These are phyloP conservation scores for Grifola frondosa DNA, from an alignment of 1,284 basidiomycete genomes.

Conservation along the genomic window DNA sequence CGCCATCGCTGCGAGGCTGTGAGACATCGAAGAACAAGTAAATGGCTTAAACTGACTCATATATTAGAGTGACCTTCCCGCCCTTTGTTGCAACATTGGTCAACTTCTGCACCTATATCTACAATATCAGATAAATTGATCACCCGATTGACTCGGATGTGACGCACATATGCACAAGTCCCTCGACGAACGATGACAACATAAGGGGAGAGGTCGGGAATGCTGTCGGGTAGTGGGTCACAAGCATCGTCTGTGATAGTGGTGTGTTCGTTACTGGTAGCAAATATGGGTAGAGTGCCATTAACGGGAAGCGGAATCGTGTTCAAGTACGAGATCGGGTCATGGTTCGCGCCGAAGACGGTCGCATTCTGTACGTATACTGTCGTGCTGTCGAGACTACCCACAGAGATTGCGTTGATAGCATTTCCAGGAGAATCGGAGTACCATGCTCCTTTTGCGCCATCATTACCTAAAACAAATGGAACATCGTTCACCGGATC, in stretches of 20 bases:
- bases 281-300: conserved; percentile 40
- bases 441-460: conserved; percentile 47
- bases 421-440: conserved; percentile 48
- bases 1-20: conserved; percentile 41
- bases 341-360: conserved; percentile 39
- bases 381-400: conserved; percentile 48
- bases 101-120: conserved; percentile 41
- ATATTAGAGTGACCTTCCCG: conserved; percentile 48
- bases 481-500: not conserved
- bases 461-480: conserved; percentile 33
- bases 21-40: not conserved
- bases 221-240: conserved; percentile 47
- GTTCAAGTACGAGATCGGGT: conserved; percentile 43
- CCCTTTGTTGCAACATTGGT: conserved; percentile 52
- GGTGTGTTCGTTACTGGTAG: conserved; percentile 42
- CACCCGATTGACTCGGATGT: not conserved
- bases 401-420: conserved; percentile 49
- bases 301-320: conserved; percentile 38
- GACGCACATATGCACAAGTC: conserved; percentile 45
- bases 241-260: conserved; percentile 52
- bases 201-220: conserved; percentile 49
- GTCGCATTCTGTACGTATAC: conserved; percentile 41
- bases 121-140: conserved; percentile 7
- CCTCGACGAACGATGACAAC: conserved; percentile 54
- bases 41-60: conserved; percentile 42